Conservation (phyloP, 2,329 filamentous ascomycete species). For the Raffaelea arxii region DNA sequence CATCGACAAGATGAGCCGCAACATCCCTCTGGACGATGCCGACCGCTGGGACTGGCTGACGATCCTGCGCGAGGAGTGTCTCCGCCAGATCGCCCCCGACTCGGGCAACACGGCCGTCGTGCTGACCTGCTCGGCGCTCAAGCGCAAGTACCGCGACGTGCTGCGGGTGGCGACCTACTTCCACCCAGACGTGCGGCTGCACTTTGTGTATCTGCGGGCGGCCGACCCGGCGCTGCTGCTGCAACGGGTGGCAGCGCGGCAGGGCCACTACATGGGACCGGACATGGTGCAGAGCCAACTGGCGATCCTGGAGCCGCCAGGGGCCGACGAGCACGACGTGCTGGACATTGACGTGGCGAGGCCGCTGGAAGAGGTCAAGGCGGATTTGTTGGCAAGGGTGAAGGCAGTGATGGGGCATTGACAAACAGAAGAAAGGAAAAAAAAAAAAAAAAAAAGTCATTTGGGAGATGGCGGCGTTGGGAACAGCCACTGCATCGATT, state of each 20-base stretch:
- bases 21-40: conserved; percentile 76
- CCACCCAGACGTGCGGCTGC: conserved; percentile 62
- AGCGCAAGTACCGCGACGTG: conserved; percentile 93
- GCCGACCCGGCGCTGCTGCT: conserved; percentile 68
- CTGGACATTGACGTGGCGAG: conserved; percentile 60
- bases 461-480: too few species aligned
- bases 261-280: conserved; percentile 92
- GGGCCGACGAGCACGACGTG: conserved; percentile 59
- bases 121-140: conserved; percentile 89
- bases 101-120: conserved; percentile 66
- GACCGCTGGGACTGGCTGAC: conserved; percentile 98
- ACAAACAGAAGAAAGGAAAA: too few species aligned
- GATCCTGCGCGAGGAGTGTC: conserved; percentile 59
- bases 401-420: conserved; percentile 18
- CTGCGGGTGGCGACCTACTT: conserved; percentile 74
- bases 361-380: conserved; percentile 48
- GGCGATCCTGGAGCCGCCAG: conserved; percentile 74
- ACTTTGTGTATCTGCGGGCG: conserved; percentile 88
- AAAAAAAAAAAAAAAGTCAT: too few species aligned
- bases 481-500: too few species aligned
- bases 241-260: conserved; percentile 60
- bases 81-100: conserved; percentile 43
- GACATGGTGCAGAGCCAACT: conserved; percentile 94
- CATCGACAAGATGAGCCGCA: conserved; percentile 82
- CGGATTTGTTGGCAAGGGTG: conserved; percentile 49